Evolutionary conservation across 1,284 basidiomycete species (phyloP), one percentile per base, ranked within the genome.

Genomic region (Phenoliferia sp.): DNA sequence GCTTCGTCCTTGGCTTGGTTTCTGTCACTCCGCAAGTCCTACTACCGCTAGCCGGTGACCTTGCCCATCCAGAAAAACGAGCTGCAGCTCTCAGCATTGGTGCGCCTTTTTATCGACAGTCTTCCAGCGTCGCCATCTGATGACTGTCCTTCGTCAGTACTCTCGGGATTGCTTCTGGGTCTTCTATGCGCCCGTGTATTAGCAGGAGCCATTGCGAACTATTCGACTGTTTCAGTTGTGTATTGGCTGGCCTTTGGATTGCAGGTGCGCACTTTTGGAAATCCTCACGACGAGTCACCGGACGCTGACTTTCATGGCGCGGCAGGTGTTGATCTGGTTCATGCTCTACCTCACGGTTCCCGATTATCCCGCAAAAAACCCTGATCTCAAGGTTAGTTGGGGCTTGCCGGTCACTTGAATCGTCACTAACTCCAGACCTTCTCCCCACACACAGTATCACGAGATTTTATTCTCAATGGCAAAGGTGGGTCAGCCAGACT

Each of bases 91-190:
- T 90, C 66, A 85, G 86, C 2, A 84, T 89, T 63, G 87, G 48
- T 52, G 48, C 5, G 48, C n/a, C n/a, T n/a, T n/a, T n/a, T n/a
- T n/a, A n/a, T n/a, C n/a, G n/a, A n/a, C n/a, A n/a, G n/a, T n/a
- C n/a, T n/a, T n/a, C n/a, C n/a, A n/a, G n/a, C n/a, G n/a, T n/a
- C n/a, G n/a, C n/a, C n/a, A n/a, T n/a, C n/a, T n/a, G n/a, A n/a
- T n/a, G n/a, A n/a, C n/a, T n/a, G 15, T 44, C 39, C 22, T 22
- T 15, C 39, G 22, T 44, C 39, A 52, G 48, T 89, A 3, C 78
- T 88, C 16, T 84, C 86, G 0, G 89, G 88, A 0, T 79, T 90
- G 28, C 82, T 89, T 35, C 81, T 88, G 26, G 88, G 89, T n/a
- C 79, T 90, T 44, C 82, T 89, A n/a, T 78, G 85, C 19, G 88